Evolutionary conservation across 768 basidiomycete species (phyloP), one percentile per base, ranked within the genome.

Genomic region (Psilocybe subaeruginosa): DNA sequence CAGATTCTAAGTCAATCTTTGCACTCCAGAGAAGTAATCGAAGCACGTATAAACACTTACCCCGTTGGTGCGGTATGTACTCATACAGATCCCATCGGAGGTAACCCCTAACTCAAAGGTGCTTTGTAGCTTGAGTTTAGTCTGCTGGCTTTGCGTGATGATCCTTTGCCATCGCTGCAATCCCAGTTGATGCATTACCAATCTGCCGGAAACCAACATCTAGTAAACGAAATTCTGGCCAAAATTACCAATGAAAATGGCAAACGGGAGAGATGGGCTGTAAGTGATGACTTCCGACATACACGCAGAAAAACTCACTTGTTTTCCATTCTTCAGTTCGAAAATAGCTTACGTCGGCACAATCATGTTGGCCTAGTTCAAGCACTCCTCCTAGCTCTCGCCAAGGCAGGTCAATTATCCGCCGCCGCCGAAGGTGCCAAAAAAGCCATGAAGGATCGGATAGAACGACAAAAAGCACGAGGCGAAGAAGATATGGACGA

Each of bases 1-100:
- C 61, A 49, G 8, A 59, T 51, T 57, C 47, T 64, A 58, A 59
- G 58, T 57, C 57, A 59, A 52, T 65, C 69, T 61, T 70, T 37
- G 16, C 16, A 54, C 71, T 52, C 66, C 66, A 93, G 92, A 68
- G 89, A 90, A 65, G 91, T 91, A 27, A 93, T 99, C 54, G 91
- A 97, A 73, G 79, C 80, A 29, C 85, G 97, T 63, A 99, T 99
- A 77, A 86, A 83, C 19, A 96, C 93, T 9, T 97, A 99, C 74
- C 95, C 95, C 8, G 74, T 85, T 17, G 95, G 92, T 65, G 88
- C 95, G 62, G 94, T 97, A 77, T 69, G 91, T 81, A 62, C 58
- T 60, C 14, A 43, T 16, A 12, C 49, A 58, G 57, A 60, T 58
- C 62, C 19, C 50, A 64, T 54, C 66, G 54, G 49, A 57, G 37